phyloP scores from a whole-genome alignment of 352 stramenopile genomes.

The Blastocystis sp. region DNA sequence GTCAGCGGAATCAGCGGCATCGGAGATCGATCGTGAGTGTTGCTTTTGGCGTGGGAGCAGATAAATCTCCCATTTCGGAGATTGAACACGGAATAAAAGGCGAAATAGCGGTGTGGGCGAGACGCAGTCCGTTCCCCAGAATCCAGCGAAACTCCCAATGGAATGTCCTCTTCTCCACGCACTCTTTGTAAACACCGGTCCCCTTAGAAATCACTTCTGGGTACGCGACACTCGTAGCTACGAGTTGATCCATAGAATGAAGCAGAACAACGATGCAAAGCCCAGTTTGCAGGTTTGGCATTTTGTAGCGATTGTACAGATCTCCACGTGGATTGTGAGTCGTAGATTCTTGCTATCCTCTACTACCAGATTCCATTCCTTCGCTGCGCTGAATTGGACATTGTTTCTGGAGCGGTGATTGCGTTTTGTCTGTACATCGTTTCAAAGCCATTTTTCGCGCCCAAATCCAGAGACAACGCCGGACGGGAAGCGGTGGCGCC shows the following conservation, averaged over 20 bases:
- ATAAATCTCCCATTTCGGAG: too few relatives aligned
- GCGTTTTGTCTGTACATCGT: constrained; percentile 53
- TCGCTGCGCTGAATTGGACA: constrained; percentile 58
- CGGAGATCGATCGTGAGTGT: too few relatives aligned
- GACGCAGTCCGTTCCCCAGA: background rate
- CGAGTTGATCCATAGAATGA: constrained; percentile 33
- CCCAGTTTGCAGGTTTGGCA: constrained; percentile 39
- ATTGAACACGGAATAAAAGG: too few relatives aligned
- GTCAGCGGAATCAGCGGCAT: too few relatives aligned
- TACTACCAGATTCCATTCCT: constrained; percentile 59
- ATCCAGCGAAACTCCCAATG: background rate
- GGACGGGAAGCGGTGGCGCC: background rate
- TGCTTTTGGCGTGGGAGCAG: too few relatives aligned
- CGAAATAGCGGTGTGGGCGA: background rate
- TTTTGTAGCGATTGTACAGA: constrained; percentile 46
- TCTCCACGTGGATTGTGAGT: background rate
- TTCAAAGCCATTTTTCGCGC: background rate
- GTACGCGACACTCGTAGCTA: background rate
- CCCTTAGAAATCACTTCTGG: background rate
- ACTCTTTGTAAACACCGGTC: constrained; percentile 9
- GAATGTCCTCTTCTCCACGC: background rate
- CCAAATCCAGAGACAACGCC: background rate
- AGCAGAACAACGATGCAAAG: background rate
- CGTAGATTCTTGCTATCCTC: constrained; percentile 46
- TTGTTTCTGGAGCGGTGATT: constrained; percentile 37